These are phyloP conservation scores for Erythrophleum fordii DNA, from an alignment of 306 rosid species.

Conservation along the genomic window DNA sequence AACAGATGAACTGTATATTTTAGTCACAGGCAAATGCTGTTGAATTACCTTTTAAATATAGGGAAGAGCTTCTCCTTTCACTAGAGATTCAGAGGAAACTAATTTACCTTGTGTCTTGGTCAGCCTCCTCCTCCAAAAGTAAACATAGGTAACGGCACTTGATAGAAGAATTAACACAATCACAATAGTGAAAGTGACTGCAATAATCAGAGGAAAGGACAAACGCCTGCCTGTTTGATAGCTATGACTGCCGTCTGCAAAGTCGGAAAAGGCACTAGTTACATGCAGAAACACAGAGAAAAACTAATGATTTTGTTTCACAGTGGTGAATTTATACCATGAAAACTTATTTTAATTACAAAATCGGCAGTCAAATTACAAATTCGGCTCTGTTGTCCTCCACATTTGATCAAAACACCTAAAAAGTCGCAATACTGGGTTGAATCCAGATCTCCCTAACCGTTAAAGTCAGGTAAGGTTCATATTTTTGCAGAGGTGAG, in stretches of 20 bases:
- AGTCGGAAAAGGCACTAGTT: constrained; percentile 14
- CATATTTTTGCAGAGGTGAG: background rate
- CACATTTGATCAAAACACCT: background rate
- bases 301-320: background rate
- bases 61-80: background rate
- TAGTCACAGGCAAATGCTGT: background rate
- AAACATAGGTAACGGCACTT: constrained; percentile 48
- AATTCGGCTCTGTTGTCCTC: background rate
- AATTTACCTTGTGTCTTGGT: constrained; percentile 57
- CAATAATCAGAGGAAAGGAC: constrained; percentile 52
- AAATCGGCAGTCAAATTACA: background rate
- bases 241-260: constrained; percentile 44
- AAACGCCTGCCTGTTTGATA: constrained; percentile 35
- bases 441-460: constrained; percentile 21
- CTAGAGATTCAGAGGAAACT: background rate
- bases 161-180: constrained; percentile 53
- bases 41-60: constrained; percentile 29
- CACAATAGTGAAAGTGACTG: constrained; percentile 40
- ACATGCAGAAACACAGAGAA: background rate
- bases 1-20: constrained; percentile 36
- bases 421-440: constrained; percentile 8
- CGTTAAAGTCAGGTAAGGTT: background rate
- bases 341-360: background rate
- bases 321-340: background rate
- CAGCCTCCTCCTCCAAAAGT: constrained; percentile 51